Evolutionary conservation across 768 basidiomycete species (phyloP), one percentile per base, ranked within the genome.

Genomic region (Mycena rebaudengoi): DNA sequence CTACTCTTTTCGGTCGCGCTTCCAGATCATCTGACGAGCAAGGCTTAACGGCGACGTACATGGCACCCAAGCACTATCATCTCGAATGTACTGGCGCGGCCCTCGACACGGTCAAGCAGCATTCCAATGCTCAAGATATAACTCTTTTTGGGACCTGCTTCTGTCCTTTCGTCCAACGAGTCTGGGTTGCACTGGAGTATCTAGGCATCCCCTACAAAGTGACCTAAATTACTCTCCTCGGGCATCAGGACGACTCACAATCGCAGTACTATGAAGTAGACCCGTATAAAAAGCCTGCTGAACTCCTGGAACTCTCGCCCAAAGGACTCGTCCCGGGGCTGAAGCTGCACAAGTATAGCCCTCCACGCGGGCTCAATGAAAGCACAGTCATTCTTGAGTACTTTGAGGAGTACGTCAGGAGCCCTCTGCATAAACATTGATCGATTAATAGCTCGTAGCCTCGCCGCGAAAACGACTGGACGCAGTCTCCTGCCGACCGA

Each of bases 191-290:
- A 0, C 79, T 94, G 29, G 92, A 95, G 73, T 83, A 85, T 64
- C 84, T 92, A 21, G 83, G 80, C 1, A 85, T 94, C 44, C 85
- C 87, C 3, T 94, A 96, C 77, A 85, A 88, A 72, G 91, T 90
- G 59, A 30, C 30, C 45, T 18, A 8, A 29, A 28, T 33, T 64
- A 1, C 40, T 29, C n/a, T 64, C 71, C 75, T 71, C 60, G 69
- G 70, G 71, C 49, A 70, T n/a, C n/a, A n/a, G n/a, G n/a, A n/a
- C n/a, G n/a, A n/a, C n/a, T n/a, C n/a, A n/a, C n/a, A n/a, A n/a
- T n/a, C n/a, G n/a, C n/a, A n/a, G n/a, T n/a, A n/a, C n/a, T n/a
- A 90, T 68, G 91, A 93, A 75, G 90, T 92, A 28, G 90, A 93
- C 74, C 91, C 91, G 20, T 94, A 94, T 79, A 87, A 88, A 76